Evolutionary conservation across 495 filamentous ascomycete species (phyloP), one percentile per base, ranked within the genome.

Genomic region (Hyaloscypha hepaticicola): DNA sequence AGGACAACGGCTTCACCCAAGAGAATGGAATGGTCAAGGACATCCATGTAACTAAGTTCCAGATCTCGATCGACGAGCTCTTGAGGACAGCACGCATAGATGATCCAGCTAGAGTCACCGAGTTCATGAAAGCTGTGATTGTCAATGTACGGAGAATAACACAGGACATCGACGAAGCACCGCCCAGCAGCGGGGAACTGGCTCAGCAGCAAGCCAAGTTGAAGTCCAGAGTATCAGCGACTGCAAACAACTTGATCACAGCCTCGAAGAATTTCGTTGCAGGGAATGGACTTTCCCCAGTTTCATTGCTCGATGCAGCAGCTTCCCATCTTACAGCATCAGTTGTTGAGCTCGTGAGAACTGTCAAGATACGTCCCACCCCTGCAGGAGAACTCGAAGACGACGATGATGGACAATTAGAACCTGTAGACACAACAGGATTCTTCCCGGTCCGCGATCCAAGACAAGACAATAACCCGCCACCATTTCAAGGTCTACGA

Each of bases 221-320:
- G 51, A 94, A 91, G 70, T 82, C 83, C 2, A 85, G 88, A 9
- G 88, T 97, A 14, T 94, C 91, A 25, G 90, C 89, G 5, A 96
- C 95, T 14, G 91, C 95, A 28, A 99, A 98, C 80, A 96, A 96
- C 69, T 77, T 98, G 63, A 96, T 97, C 66, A 98, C 92, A 16
- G 92, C 93, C 3, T 88, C 90, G 24, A 96, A 94, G 79, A 96
- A 96, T 70, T 96, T 93, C 74, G 88, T 90, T 38, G 79, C 79
- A 24, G 87, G 91, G 0, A 85, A 82, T 33, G 95, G 95, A 21
- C 80, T 99, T n/a, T 93, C 91, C 4, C 95, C 96, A 2, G 89
- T 99, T n/a, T 96, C 91, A 2, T 77, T 99, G 24, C 80, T 99
- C 19, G 95, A 99, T 77, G 95, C 95, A 12, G 95, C 95, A 9